A percentile compares a stretch with the other conserved stretches of the same genome.
Conservation (phyloP, 1,139 yeast species). For the Insectozyma bohioensis region DNA sequence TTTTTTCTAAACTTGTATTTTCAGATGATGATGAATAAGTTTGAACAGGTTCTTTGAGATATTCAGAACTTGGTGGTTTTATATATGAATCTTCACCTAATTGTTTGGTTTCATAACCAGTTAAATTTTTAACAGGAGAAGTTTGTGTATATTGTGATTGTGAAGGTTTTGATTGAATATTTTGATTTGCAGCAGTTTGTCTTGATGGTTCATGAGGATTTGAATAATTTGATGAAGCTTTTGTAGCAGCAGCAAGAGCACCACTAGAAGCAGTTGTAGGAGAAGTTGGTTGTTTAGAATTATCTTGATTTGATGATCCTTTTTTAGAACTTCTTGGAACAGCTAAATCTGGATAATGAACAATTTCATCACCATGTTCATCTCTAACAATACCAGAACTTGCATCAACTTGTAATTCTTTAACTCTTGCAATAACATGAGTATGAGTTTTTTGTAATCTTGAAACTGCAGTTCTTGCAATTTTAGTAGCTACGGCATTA, state of each 20-base stretch:
- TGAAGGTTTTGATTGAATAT: background rate
- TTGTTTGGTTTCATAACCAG: background rate
- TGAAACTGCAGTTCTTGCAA: constrained; percentile 32
- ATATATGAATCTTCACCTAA: background rate
- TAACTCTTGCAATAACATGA: constrained; percentile 22
- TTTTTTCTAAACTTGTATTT: constrained; percentile 7
- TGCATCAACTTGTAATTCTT: constrained; percentile 33
- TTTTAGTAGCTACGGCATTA: constrained; percentile 25
- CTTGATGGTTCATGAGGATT: constrained; percentile 5
- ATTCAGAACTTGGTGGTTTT: background rate
- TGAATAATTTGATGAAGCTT: constrained; percentile 8
- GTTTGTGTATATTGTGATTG: constrained; percentile 8
- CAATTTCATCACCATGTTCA: constrained; percentile 24
- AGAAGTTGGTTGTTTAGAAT: constrained; percentile 1
- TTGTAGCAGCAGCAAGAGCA: constrained; percentile 11
- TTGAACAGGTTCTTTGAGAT: constrained; percentile 8
- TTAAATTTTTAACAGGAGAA: background rate
- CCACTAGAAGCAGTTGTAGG: background rate
- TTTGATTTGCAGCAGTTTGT: constrained; percentile 4
- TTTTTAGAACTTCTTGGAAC: constrained; percentile 5
- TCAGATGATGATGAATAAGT: constrained; percentile 8
- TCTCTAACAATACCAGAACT: constrained; percentile 31
- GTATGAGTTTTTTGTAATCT: constrained; percentile 26
- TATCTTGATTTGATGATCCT: constrained; percentile 2
- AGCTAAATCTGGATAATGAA: constrained; percentile 14